Evolutionary conservation across 78 protist species (phyloP), one percentile per base, ranked within the genome.

Genomic region (Dictyostelium firmibasis): DNA sequence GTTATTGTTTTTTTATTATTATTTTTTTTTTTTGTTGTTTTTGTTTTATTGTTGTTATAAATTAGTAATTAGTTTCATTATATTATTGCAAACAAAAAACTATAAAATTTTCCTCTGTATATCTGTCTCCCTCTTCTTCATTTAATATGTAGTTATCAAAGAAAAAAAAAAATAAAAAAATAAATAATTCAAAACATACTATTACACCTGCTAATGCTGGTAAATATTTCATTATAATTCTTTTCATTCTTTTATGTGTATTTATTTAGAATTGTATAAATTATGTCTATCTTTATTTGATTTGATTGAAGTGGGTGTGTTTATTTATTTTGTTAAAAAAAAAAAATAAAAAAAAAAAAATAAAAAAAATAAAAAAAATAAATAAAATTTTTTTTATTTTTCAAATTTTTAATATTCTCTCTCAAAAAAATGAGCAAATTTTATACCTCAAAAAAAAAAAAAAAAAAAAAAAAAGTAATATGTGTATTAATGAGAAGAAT

Each of bases 171-270:
- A 41, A n/a, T 9, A 5, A 9, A 35, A n/a, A 43, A 35, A n/a
- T n/a, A 38, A 38, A 38, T 0, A 43, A 27, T 50, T 6, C 16
- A 53, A 43, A 29, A 50, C 85, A 13, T 83, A 83, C 86, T 10
- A 83, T 18, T 60, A 83, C 9, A 35, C 86, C 86, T 60, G 86
- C 38, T 11, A 83, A 50, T 6, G 77, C 76, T 83, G 86, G 50
- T 60, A 83, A 60, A 62, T 60, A 83, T 36, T 83, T 83, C 11
- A 67, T 27, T 11, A 25, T 36, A 11, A n/a, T 9, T 5, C 11
- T 25, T 14, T 4, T 41, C 69, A 44, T 79, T 50, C 14, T 50
- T 4, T 29, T 74, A 35, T 74, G 0, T 74, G 36, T 72, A 72
- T 74, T 36, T 74, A 35, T 74, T 29, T 74, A 29, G 0, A 36